Percentiles rank a stretch among this genome's conserved stretches.
Evolutionary conservation across 164 flowering plant species (phyloP).

Genomic region (Cinnamomum micranthum): DNA sequence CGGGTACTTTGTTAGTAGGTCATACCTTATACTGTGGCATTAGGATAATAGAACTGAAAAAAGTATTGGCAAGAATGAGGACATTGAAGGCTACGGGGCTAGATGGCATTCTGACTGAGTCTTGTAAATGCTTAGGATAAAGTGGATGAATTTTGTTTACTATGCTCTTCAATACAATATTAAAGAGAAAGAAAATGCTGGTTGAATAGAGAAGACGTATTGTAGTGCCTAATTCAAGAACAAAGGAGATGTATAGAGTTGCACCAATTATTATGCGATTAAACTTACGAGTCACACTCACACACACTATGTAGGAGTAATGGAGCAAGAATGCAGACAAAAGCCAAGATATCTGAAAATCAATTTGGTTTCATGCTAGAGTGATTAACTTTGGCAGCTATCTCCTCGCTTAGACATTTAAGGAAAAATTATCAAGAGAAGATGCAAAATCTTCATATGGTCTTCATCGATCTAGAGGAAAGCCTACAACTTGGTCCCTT

Average conservation of each 20-base stretch:
- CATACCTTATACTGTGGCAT: not conserved
- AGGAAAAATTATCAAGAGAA: not conserved
- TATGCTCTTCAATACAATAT: too few relatives aligned
- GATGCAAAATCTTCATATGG: not conserved
- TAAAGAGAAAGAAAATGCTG: too few relatives aligned
- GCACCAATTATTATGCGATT: too few relatives aligned
- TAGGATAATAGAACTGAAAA: not conserved
- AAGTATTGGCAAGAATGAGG: not conserved
- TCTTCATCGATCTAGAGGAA: not conserved
- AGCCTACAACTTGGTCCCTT: not conserved
- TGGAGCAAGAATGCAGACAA: not conserved
- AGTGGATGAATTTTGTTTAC: too few relatives aligned
- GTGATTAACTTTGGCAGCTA: not conserved
- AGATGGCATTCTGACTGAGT: not conserved
- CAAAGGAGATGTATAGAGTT: too few relatives aligned
- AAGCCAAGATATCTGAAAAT: not conserved
- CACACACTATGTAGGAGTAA: not conserved
- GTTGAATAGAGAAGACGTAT: too few relatives aligned
- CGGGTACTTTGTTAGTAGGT: not conserved
- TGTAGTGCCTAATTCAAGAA: too few relatives aligned
- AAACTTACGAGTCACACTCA: not conserved
- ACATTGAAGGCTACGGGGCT: not conserved
- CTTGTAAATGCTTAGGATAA: not conserved
- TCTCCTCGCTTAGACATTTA: not conserved
- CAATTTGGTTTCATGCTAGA: not conserved